Conservation (phyloP, 495 filamentous ascomycete species). For the Penicillium paradoxum region DNA sequence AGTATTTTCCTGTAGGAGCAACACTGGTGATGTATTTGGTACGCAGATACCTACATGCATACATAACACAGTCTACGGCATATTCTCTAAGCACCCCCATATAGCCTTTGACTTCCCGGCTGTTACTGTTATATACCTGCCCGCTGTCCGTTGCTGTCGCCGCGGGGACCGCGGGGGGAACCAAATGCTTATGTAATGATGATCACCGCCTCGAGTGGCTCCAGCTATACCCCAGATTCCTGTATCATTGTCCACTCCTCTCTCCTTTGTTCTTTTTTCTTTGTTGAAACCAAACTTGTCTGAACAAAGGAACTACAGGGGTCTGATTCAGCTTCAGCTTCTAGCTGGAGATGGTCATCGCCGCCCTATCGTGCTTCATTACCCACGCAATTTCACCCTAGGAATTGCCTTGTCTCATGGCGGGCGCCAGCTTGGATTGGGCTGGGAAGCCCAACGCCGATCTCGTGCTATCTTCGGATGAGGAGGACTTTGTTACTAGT, state of each 20-base stretch:
- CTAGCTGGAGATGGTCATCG: constrained; percentile 4
- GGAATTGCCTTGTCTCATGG: constrained; percentile 11
- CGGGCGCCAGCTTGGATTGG: constrained; percentile 16
- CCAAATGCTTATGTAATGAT: background rate
- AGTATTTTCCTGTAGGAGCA: no score
- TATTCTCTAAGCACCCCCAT: no score
- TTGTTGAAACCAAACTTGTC: background rate
- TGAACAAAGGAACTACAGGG: background rate
- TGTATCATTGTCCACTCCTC: background rate
- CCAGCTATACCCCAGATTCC: background rate
- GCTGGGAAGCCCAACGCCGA: constrained; percentile 26
- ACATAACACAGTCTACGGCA: background rate
- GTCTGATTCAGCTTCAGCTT: background rate
- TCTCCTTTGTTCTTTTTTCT: no score
- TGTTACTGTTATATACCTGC: no score
- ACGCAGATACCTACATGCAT: background rate
- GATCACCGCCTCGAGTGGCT: background rate
- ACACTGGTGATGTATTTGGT: no score
- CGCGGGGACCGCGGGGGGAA: no score
- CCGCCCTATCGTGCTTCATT: background rate
- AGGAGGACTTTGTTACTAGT: constrained; percentile 33
- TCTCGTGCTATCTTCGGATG: constrained; percentile 28
- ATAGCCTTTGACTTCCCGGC: no score
- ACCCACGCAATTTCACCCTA: background rate
- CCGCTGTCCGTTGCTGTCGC: no score